These are phyloP conservation scores for Haplosporangium gracile DNA, from an alignment of 192 early-diverging fungal species.

Conservation along the genomic window DNA sequence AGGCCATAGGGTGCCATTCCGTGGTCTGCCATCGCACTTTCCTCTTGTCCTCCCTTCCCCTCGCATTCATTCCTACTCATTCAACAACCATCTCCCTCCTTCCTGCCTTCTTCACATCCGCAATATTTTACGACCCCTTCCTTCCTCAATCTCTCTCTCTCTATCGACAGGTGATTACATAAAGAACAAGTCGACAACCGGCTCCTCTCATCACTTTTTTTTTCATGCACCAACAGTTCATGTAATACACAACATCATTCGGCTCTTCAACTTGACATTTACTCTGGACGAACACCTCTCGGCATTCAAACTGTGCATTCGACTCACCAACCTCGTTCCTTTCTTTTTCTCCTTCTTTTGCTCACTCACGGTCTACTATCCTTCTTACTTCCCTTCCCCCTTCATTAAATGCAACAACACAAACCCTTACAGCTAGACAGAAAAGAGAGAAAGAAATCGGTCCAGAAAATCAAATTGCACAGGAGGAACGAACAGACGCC, in stretches of 20 bases:
- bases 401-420: background rate
- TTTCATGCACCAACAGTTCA: background rate
- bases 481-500: background rate
- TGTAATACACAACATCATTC: background rate
- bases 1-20: conserved; percentile 25
- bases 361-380: background rate
- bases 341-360: background rate
- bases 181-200: background rate
- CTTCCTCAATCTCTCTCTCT: background rate
- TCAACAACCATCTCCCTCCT: background rate
- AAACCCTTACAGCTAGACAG: conserved; percentile 5
- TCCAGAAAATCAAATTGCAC: background rate
- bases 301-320: background rate
- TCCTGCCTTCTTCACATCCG: background rate
- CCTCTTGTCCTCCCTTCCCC: background rate
- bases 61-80: background rate
- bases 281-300: background rate
- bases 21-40: background rate
- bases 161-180: background rate
- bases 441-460: background rate
- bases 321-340: background rate
- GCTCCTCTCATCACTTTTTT: background rate
- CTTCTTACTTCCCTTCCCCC: too few species aligned
- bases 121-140: background rate
- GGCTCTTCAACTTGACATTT: background rate